These are phyloP conservation scores for Suillus sp. DNA, from an alignment of 768 basidiomycete genomes.

Conservation along the genomic window DNA sequence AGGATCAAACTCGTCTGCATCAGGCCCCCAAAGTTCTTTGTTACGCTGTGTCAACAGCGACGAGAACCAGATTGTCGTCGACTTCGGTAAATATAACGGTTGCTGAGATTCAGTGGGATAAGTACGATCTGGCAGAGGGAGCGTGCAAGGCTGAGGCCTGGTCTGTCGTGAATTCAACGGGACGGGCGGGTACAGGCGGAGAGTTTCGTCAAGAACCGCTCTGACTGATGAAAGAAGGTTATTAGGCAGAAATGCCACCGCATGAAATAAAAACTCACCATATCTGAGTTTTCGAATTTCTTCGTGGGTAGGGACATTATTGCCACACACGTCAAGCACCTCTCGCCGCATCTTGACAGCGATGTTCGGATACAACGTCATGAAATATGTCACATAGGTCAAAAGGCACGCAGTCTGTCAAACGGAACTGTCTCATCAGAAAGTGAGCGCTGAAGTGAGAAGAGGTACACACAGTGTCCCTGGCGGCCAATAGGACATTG, in stretches of 20 bases:
- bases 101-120: constrained; percentile 37
- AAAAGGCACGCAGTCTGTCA: constrained; percentile 66
- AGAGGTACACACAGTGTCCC: constrained; percentile 65
- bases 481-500: constrained; percentile 73
- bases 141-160: constrained; percentile 47
- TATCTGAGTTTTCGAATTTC: constrained; percentile 64
- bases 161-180: constrained; percentile 70
- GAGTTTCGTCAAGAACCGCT: constrained; percentile 77
- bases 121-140: constrained; percentile 55
- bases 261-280: constrained; percentile 43
- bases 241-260: constrained; percentile 11
- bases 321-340: constrained; percentile 57
- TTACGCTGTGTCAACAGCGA: constrained; percentile 70
- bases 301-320: constrained; percentile 54
- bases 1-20: constrained; percentile 78
- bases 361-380: constrained; percentile 65
- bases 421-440: constrained; percentile 4
- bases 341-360: constrained; percentile 56
- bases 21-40: constrained; percentile 67
- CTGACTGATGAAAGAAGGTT: constrained; percentile 48
- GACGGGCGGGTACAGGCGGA: constrained; percentile 79
- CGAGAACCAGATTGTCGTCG: constrained; percentile 58
- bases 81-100: constrained; percentile 61
- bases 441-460: neutral
- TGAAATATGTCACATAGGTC: constrained; percentile 70